phyloP scores from a whole-genome alignment of 768 basidiomycete species.

The Tulasnella calospora region DNA sequence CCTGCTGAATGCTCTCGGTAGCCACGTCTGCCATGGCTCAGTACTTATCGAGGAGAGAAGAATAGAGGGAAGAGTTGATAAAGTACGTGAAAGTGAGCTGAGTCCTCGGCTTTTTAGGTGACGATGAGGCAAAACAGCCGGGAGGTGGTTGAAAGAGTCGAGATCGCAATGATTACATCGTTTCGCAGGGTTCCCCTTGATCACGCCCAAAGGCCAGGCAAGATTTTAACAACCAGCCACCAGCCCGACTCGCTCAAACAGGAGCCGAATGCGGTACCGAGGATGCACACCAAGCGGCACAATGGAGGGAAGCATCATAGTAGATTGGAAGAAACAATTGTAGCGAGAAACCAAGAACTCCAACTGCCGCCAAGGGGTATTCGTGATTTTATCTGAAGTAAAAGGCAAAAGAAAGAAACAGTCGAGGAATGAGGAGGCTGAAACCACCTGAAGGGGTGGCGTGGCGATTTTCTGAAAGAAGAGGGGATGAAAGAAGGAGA shows the following conservation, averaged over 20 bases:
- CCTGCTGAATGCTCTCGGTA: slow-evolving; percentile 33
- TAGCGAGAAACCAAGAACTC: slow-evolving; percentile 38
- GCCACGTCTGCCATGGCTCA: slow-evolving; percentile 23
- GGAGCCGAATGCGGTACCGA: not conserved
- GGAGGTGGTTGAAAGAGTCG: slow-evolving; percentile 13
- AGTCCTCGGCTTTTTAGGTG: not conserved
- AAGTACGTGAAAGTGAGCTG: slow-evolving; percentile 6
- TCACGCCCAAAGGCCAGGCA: not conserved
- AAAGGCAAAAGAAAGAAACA: slow-evolving; percentile 31
- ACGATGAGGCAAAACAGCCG: not conserved
- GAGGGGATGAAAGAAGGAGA: slow-evolving; percentile 25
- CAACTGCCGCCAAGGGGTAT: slow-evolving; percentile 46
- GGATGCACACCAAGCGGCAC: not conserved
- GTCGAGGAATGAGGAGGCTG: not conserved
- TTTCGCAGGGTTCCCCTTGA: slow-evolving; percentile 15
- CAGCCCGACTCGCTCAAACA: not conserved
- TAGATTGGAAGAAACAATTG: not conserved
- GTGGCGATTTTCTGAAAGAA: slow-evolving; percentile 32
- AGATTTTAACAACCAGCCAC: not conserved
- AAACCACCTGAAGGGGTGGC: slow-evolving; percentile 33
- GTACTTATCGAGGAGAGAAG: not conserved
- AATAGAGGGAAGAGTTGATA: not conserved
- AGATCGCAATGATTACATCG: slow-evolving; percentile 12
- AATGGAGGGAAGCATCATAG: not conserved
- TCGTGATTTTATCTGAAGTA: not conserved